phyloP scores from a whole-genome alignment of 2,329 filamentous ascomycete species.

The Fusarium graminum region DNA sequence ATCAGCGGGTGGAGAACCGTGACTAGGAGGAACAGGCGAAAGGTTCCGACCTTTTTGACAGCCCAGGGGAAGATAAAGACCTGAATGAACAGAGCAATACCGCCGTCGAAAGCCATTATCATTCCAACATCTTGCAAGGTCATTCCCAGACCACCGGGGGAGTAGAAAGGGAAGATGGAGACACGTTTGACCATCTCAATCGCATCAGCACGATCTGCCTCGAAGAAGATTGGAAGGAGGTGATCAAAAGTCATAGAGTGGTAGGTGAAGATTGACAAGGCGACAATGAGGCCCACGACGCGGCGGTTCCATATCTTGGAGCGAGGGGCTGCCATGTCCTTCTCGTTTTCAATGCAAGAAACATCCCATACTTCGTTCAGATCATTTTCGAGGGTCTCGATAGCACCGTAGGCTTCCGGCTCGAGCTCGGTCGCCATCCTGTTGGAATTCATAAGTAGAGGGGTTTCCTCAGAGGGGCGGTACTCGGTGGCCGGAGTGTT shows the following conservation, averaged over 20 bases:
- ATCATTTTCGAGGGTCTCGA: constrained; percentile 59
- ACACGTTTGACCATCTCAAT: constrained; percentile 52
- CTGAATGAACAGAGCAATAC: constrained; percentile 71
- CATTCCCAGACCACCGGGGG: constrained; percentile 72
- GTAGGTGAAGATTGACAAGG: constrained; percentile 91
- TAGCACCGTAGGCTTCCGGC: constrained; percentile 84
- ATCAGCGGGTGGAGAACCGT: constrained; percentile 72
- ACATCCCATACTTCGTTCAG: constrained; percentile 64
- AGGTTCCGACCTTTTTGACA: constrained; percentile 70
- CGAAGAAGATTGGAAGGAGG: constrained; percentile 90
- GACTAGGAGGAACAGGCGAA: constrained; percentile 69
- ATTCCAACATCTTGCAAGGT: constrained; percentile 73
- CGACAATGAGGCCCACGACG: constrained; percentile 82
- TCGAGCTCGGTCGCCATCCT: constrained; percentile 78
- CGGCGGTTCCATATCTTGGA: constrained; percentile 66
- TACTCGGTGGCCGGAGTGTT: constrained; percentile 61
- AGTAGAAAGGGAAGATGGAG: constrained; percentile 64
- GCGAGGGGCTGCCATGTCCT: constrained; percentile 53
- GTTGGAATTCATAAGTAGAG: constrained; percentile 80
- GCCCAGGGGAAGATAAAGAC: constrained; percentile 71
- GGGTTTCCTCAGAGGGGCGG: constrained; percentile 75
- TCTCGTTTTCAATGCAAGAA: constrained; percentile 44
- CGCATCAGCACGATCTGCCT: constrained; percentile 73
- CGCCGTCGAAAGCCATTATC: constrained; percentile 70
- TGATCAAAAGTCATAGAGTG: constrained; percentile 97